Percentiles rank a stretch among this genome's conserved stretches.
Conservation (phyloP, 805 yeast species). For the Wickerhamomyces queroliae region DNA sequence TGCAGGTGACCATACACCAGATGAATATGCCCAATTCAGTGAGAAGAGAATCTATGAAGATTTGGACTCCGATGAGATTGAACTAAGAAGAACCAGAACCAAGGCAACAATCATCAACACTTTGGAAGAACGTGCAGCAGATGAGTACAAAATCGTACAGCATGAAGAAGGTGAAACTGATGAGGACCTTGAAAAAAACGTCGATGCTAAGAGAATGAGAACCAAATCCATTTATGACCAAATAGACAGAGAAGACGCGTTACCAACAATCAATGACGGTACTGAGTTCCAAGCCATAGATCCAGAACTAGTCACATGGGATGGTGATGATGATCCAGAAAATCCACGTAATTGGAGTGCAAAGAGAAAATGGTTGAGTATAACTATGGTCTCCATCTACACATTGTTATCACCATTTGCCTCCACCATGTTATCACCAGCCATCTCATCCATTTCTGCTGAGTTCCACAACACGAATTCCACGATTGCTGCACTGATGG, state of each 20-base stretch:
- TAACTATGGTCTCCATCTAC: conserved; percentile 44
- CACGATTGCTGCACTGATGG: conserved; percentile 39
- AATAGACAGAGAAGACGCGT: conserved; percentile 18
- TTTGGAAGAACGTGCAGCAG: conserved; percentile 17
- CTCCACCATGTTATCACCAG: conserved; percentile 60
- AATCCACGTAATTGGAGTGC: conserved; percentile 62
- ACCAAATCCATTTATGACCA: conserved; percentile 10
- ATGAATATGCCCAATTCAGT: conserved; percentile 10
- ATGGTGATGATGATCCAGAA: conserved; percentile 51
- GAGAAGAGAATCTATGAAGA: conserved; percentile 33
- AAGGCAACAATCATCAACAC: conserved; percentile 37
- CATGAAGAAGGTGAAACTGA: background rate
- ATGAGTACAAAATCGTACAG: conserved; percentile 12
- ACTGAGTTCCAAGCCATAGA: conserved; percentile 48
- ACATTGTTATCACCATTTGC: conserved; percentile 58
- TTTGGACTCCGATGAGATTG: conserved; percentile 29
- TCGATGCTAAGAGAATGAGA: background rate
- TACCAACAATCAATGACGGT: conserved; percentile 37
- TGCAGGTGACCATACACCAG: background rate
- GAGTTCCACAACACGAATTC: conserved; percentile 36
- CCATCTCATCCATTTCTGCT: conserved; percentile 40
- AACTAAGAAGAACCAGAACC: conserved; percentile 37
- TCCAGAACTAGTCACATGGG: conserved; percentile 68
- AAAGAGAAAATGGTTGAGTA: conserved; percentile 34
- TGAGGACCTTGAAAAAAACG: conserved; percentile 1